Base-by-base conservation (phyloP, 441 rosid species). In the Gossypium aridum region DNA sequence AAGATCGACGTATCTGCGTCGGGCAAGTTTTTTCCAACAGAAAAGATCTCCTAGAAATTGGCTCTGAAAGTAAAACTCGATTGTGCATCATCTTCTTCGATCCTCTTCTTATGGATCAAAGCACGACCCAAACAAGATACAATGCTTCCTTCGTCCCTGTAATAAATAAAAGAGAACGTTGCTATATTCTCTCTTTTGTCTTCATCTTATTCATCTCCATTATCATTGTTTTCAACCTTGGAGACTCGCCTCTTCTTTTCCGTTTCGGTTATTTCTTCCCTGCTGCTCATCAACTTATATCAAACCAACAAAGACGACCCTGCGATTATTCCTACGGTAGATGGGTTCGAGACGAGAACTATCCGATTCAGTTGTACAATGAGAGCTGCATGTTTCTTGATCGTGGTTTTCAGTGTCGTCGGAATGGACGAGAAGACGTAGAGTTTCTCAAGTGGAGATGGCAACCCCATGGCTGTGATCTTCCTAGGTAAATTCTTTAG, bases 311-410 rank as follows among this genome's bases (percentile, higher is more conserved):
- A 2, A 34, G 1, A 47, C 28, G 67, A 14, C 63, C 45, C 13
- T 92, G 99, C 49, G 89, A 95, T 74, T 92, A 84, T 80, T 84
- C 90, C 4, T 31, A 70, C 7, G 99, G 99, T 10, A 85, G 80
- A 76, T 92, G 97, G 99, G 89, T 91, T 76, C 81, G 82, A 28
- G 90, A 86, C 9, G 76, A 84, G 68, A 73, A 49, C 70, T 61
- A 49, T 62, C 60, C 85, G 4, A 68, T 7, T 75, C 80, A 37
- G 22, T 65, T 82, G 1, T 90, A 95, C 57, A 67, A 79, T 0
- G 97, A 95, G 57, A 80, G 73, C 55, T 95, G 94, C 89, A 87
- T 84, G 13, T 92, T 95, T 78, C 96, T 93, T 72, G 95, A 92
- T 78, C 89, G 94, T 0, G 97, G 98, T 10, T 93, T 95, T 74